phyloP scores from a whole-genome alignment of 2,329 filamentous ascomycete genomes.

The Paecilomyces fulvus region DNA sequence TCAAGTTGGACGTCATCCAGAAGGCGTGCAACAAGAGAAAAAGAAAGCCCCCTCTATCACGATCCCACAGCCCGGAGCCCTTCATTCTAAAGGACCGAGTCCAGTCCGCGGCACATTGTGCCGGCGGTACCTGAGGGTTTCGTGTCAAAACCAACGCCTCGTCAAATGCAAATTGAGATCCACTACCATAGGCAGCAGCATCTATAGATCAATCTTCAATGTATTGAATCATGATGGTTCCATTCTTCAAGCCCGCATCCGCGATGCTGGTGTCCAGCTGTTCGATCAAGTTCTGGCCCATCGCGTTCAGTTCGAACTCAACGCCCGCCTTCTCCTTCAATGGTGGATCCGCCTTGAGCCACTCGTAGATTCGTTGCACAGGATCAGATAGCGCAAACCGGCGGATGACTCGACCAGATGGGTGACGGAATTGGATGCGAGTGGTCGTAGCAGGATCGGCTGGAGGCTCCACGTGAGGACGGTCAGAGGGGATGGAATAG shows the following conservation, averaged over 20 bases:
- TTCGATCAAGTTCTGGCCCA: constrained; percentile 80
- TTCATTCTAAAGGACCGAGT: not conserved
- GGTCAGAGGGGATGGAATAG: constrained; percentile 66
- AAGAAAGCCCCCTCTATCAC: not conserved
- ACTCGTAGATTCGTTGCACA: constrained; percentile 84
- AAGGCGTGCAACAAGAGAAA: not conserved
- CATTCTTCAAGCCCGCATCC: constrained; percentile 80
- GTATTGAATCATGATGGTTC: constrained; percentile 92
- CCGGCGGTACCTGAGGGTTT: not conserved
- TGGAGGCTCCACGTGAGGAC: constrained; percentile 69
- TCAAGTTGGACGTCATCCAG: not conserved
- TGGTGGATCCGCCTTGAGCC: constrained; percentile 77
- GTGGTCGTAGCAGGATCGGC: constrained; percentile 64
- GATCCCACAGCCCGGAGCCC: not conserved
- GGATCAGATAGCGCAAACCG: constrained; percentile 70
- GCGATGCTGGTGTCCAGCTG: constrained; percentile 64
- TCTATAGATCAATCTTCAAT: constrained; percentile 45
- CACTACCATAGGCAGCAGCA: not conserved
- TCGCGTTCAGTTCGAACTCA: constrained; percentile 78
- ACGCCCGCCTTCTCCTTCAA: constrained; percentile 69
- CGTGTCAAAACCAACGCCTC: not conserved
- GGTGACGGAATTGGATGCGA: constrained; percentile 85
- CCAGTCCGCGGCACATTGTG: not conserved
- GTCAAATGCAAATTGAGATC: not conserved
- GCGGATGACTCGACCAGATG: constrained; percentile 74